These are phyloP conservation scores for Protomyces macrosporus DNA, from an alignment of 1,139 yeast species.

Conservation along the genomic window DNA sequence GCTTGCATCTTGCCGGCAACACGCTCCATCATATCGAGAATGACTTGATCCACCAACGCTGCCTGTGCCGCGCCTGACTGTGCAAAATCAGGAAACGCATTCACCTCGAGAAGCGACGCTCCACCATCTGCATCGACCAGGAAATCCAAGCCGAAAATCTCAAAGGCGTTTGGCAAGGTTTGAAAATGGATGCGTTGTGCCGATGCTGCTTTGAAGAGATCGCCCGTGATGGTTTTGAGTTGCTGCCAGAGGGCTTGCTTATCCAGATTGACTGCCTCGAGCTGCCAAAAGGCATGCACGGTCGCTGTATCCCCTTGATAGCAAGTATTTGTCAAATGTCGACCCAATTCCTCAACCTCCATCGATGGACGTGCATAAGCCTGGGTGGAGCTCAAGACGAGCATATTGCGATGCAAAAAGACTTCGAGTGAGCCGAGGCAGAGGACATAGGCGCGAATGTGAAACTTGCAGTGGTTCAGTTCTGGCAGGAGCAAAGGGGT, in stretches of 20 bases:
- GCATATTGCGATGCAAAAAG: constrained; percentile 69
- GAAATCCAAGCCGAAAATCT: constrained; percentile 83
- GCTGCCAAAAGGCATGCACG: constrained; percentile 64
- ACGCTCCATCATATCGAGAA: constrained; percentile 35
- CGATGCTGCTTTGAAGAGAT: constrained; percentile 77
- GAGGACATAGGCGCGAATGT: constrained; percentile 79
- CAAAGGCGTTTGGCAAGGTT: constrained; percentile 75
- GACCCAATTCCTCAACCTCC: constrained; percentile 45
- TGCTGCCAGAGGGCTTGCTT: constrained; percentile 48
- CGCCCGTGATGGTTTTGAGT: constrained; percentile 58
- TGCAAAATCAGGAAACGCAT: constrained; percentile 92
- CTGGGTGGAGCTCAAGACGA: constrained; percentile 69
- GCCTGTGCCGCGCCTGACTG: constrained; percentile 82
- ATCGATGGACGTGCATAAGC: constrained; percentile 46
- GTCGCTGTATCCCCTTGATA: constrained; percentile 53
- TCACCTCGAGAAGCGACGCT: constrained; percentile 71
- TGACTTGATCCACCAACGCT: constrained; percentile 47
- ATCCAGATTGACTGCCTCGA: constrained; percentile 46
- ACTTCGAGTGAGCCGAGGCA: constrained; percentile 70
- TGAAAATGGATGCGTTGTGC: constrained; percentile 86
- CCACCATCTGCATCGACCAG: constrained; percentile 54
- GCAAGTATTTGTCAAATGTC: constrained; percentile 92
- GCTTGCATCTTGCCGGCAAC: constrained; percentile 27
- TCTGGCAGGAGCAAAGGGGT: constrained; percentile 60
- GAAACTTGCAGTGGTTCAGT: constrained; percentile 73